A percentile compares a stretch with the other conserved stretches of the same genome.
Evolutionary conservation across 176 grass and related monocot species (phyloP).

Genomic region (Bonia amplexicaulis): DNA sequence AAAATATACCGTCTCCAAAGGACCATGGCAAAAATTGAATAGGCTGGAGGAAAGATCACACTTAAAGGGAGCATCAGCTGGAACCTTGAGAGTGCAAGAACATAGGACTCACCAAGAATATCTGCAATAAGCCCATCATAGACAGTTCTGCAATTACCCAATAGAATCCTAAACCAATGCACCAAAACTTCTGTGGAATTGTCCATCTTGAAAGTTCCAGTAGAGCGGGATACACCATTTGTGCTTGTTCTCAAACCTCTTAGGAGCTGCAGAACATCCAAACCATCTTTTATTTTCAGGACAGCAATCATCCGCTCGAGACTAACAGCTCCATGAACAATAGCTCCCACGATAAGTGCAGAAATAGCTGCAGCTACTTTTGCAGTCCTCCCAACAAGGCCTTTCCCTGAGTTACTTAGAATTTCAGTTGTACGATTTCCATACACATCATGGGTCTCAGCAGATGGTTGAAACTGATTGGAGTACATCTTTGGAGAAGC

Average conservation of each 20-base stretch:
- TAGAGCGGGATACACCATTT: slow-evolving; percentile 69
- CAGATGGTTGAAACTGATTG: slow-evolving; percentile 88
- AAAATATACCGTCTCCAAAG: slow-evolving; percentile 85
- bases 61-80: slow-evolving; percentile 72
- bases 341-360: slow-evolving; percentile 77
- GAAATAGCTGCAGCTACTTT: slow-evolving; percentile 86
- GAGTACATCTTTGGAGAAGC: slow-evolving; percentile 69
- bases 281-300: slow-evolving; percentile 85
- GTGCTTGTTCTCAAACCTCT: slow-evolving; percentile 61
- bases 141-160: slow-evolving; percentile 84
- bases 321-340: slow-evolving; percentile 79
- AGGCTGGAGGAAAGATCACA: slow-evolving; percentile 70
- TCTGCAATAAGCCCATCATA: slow-evolving; percentile 87
- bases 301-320: slow-evolving; percentile 78
- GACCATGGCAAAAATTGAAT: slow-evolving; percentile 92
- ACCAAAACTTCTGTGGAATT: slow-evolving; percentile 66
- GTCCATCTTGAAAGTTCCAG: slow-evolving; percentile 58
- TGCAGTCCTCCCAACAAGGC: slow-evolving; percentile 54
- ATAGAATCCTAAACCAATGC: slow-evolving; percentile 86
- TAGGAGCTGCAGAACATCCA: slow-evolving; percentile 77
- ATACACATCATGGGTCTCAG: slow-evolving; percentile 78
- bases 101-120: slow-evolving; percentile 84
- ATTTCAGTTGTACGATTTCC: slow-evolving; percentile 71
- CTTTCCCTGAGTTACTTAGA: slow-evolving; percentile 61
- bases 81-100: slow-evolving; percentile 87